Base-by-base conservation (phyloP, 2,329 filamentous ascomycete genomes). In the Penicillium brevicompactum region DNA sequence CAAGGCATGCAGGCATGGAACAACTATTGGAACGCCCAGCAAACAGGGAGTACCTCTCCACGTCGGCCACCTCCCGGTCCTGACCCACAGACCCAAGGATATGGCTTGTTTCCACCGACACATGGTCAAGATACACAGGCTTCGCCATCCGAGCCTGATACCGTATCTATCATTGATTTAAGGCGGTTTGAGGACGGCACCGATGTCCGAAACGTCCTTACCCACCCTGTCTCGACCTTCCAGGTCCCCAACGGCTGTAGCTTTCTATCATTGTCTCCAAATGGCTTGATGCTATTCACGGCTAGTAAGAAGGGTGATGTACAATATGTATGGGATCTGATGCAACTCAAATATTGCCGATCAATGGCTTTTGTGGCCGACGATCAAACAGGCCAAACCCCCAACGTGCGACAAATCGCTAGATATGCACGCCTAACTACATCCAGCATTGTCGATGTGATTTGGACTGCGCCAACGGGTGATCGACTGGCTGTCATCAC, bases 391-490 rank as follows among this genome's bases (percentile, higher is more conserved):
- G 51, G 64, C 22, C 65, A 70, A 30, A 63, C 62, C 22, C 62
- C 70, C 7, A 75, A 72, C 58, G 90, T 97, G 31, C 87, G 92
- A 46, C 91, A 96, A 70, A 82, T 97, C 57, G 91, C 92, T 7
- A 87, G 92, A 57, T 97, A 96, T 69, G 90, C 91, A 18, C 87
- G 94, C 40, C 89, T 97, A 84, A 97, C 93, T 2, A 89, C 93
- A 46, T 91, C 94, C 3, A 89, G 90, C 51, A 91, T 97, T 52
- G 84, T 97, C 21, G 93, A 97, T 67, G 90, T 96, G 41, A 86
- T 87, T 3, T 99, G 94, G 94, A 88, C 89, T 1, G 83, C 85
- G 51, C 90, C 90, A 3, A 87, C 87, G 53, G 91, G 90, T 21
- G 90, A 96, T 69, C 87, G 90, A 55, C 78, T 95, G 38, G 93